Base-by-base conservation (phyloP, 805 yeast genomes). In the Myxozyma lipomycoides region DNA sequence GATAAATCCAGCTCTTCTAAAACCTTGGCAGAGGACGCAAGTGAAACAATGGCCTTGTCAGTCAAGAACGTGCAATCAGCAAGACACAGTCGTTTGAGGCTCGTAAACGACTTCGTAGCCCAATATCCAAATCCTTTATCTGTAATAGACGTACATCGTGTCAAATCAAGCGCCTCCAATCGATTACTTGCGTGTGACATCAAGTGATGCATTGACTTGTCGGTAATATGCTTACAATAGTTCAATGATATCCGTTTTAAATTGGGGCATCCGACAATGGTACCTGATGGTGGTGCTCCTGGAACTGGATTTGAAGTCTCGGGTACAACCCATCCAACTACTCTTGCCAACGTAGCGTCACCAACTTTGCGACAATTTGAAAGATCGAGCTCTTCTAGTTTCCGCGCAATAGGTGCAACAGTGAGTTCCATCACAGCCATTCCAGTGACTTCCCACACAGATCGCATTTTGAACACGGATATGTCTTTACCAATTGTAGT, bases 341-440 rank as follows among this genome's bases (percentile, higher is more conserved):
- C 67, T 58, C 89, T 70, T 58, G 82, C 83, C 36, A 85, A 68
- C 3, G 84, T 88, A 59, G 78, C 81, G 63, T 85, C 93, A 45
- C 81, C 72, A 1, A 84, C 87, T 59, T 81, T 83, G 21, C 89
- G 70, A 60, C 91, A 85, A 64, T 85, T 84, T 7, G 86, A 76
- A 39, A 85, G 69, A 64, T 84, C 88, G 19, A 85, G 70, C 46
- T 78, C 81, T 48, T 73, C 78, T 35, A 85, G 67, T 55, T 74
- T 67, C 30, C 73, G 70, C 6, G 89, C 89, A 28, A 83, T 80
- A 58, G 78, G 73, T 0, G 83, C 82, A 1, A 78, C 81, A 1
- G 87, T 77, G 38, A 84, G 66, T 64, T 85, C 91, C 88, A 84
- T 83, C 26, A 84, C 82, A 2, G 90, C 85, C 86, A 83, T 82